Evolutionary conservation across 2,329 filamentous ascomycete species (phyloP), one percentile per base, ranked within the genome.

Genomic region (Penicillium paneum): DNA sequence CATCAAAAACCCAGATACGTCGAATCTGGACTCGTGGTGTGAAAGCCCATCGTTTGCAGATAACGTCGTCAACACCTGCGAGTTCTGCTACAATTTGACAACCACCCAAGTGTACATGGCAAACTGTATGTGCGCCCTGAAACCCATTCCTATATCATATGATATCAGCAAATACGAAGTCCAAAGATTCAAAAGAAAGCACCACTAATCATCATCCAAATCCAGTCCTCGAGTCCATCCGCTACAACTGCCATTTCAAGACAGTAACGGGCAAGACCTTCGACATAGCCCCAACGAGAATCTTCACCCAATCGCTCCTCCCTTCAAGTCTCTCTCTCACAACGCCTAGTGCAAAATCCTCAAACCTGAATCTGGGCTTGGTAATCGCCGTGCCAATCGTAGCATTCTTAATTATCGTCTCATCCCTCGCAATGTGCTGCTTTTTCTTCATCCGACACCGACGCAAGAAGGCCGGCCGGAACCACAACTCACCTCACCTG

Each of bases 341-440:
- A 52, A 55, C 64, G 0, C 44, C 64, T 5, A 29, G 44, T 28
- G 3, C 65, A 5, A 40, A 54, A 7, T 56, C 43, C 13, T 62
- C 61, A 0, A 61, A 58, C 12, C 47, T 67, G n/a, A 69, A 72
- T 36, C 68, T 77, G 1, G 68, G 71, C 11, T 47, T 78, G 11
- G 67, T 76, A 17, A 76, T 78, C 35, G 73, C 72, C 0, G 62
- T 78, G 2, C 76, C 76, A 7, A 71, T 78, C 32, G 60, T 78
- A 13, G 75, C 69, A 6, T 75, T 76, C 55, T 55, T 77, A 3
- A 62, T 78, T 26, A 49, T 77, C 3, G 56, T 75, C 28, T 60
- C 61, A 26, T 54, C 63, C 3, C 55, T 68, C 1, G 64, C 66
- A 5, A 63, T 69, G 19, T 72, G 74, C 46, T 78, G 76, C 55